Evolutionary conservation across 2,329 filamentous ascomycete species (phyloP), one percentile per base, ranked within the genome.

Genomic region (Colletotrichum trifolii): DNA sequence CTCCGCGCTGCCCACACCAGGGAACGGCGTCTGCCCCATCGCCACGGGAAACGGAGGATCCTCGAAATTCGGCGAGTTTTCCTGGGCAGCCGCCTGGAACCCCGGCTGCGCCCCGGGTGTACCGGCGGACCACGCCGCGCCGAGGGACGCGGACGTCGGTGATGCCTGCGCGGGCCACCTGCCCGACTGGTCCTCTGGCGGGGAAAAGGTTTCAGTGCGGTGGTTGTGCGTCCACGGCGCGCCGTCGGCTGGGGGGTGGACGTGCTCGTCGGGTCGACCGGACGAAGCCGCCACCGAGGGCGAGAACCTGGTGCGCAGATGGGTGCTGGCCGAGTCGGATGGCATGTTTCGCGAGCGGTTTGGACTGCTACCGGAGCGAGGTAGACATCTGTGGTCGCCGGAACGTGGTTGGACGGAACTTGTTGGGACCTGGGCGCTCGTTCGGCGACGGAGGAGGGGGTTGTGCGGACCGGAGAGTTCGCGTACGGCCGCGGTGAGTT

Each of bases 401-500:
- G 52, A 9, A 6, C 50, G 50, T 0, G 48, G 34, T 8, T 53
- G 63, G 8, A 5, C 6, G 4, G 34, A 52, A 2, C 34, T 11
- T 2, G 46, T 25, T 2, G 38, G 46, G 6, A 45, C 25, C 4
- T 43, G 40, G 8, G 52, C 43, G 43, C 40, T 57, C 2, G 52
- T 15, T 6, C 63, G 40, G n/a, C 46, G 17, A 10, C 47, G 42
- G 1, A 45, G 36, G 25, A 4, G 25, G 2, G 35, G 25, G 7
- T 58, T 54, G 0, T 42, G 33, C 1, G 60, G 59, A 1, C 8
- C 34, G 1, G 72, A 70, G 0, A 73, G 42, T 6, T 76, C 74
- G 54, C 72, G 65, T 0, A 76, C 71, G 0, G 72, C 71, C 0
- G 70, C 74, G 0, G 72, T 74, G 3, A 76, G 60, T 11, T 76